Percentiles rank a stretch among this genome's conserved stretches.
phyloP scores from a whole-genome alignment of 805 yeast genomes.

The Starmerella apis region DNA sequence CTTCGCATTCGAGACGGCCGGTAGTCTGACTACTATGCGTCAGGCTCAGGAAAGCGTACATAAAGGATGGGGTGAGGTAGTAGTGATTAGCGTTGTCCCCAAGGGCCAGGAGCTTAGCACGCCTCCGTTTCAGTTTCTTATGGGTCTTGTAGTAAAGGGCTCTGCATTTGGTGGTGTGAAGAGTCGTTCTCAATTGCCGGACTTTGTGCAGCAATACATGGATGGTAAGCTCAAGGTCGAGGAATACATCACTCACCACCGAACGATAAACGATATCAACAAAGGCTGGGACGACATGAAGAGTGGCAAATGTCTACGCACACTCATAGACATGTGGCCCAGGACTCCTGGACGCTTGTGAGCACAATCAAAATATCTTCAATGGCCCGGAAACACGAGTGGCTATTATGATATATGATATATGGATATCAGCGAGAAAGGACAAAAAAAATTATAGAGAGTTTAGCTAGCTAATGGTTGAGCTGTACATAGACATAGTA shows the following conservation, averaged over 20 bases:
- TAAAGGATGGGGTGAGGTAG: slow-evolving; percentile 97
- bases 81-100: slow-evolving; percentile 96
- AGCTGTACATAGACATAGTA: too few species aligned
- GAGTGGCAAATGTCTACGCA: slow-evolving; percentile 85
- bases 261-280: slow-evolving; percentile 66
- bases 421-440: too few species aligned
- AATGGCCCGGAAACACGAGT: too few species aligned
- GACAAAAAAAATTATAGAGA: too few species aligned
- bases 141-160: slow-evolving; percentile 98
- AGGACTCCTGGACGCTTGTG: neutral
- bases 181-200: slow-evolving; percentile 93
- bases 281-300: slow-evolving; percentile 92
- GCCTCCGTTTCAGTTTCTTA: slow-evolving; percentile 96
- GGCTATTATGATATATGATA: too few species aligned
- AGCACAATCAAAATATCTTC: too few species aligned
- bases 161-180: slow-evolving; percentile 99
- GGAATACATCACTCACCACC: slow-evolving; percentile 90
- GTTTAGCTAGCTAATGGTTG: too few species aligned
- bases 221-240: slow-evolving; percentile 76
- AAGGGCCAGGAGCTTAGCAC: slow-evolving; percentile 95
- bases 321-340: slow-evolving; percentile 40
- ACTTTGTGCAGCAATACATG: slow-evolving; percentile 75
- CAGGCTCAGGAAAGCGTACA: slow-evolving; percentile 93
- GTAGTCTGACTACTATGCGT: slow-evolving; percentile 92
- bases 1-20: slow-evolving; percentile 95